Conservation (phyloP, 176 grass and related monocot genomes). For the Oryza glumipatula region DNA sequence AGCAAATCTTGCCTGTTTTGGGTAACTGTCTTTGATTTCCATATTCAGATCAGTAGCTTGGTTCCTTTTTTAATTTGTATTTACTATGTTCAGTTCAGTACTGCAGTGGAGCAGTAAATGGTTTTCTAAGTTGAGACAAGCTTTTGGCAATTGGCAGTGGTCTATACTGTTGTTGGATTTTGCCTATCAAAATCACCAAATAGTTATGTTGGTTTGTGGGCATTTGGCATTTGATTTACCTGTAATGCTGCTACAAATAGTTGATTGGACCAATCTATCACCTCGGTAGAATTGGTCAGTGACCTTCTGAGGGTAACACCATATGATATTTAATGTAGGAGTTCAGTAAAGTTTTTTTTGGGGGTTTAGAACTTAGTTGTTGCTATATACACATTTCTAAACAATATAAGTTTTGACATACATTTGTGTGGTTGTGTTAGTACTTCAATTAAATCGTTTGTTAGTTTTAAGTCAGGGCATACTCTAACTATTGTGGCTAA, state of each 20-base stretch:
- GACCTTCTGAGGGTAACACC: background rate
- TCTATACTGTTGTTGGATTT: background rate
- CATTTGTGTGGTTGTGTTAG: slow-evolving; percentile 22
- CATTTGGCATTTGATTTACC: slow-evolving; percentile 14
- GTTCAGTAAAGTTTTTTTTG: slow-evolving; percentile 5
- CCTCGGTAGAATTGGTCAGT: background rate
- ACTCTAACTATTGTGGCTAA: background rate
- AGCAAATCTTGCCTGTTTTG: slow-evolving; percentile 83
- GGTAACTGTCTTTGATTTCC: slow-evolving; percentile 48
- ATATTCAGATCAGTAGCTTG: slow-evolving; percentile 32
- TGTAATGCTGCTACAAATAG: slow-evolving; percentile 11
- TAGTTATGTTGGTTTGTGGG: background rate
- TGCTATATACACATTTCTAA: background rate
- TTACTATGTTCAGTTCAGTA: slow-evolving; percentile 16
- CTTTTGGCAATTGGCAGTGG: background rate
- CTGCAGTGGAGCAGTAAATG: background rate
- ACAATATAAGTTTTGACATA: background rate
- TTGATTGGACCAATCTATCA: background rate
- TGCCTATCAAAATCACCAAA: background rate
- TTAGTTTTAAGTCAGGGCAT: slow-evolving; percentile 11
- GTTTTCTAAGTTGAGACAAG: background rate
- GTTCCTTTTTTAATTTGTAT: background rate
- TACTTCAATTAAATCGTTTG: background rate
- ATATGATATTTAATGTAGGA: background rate
- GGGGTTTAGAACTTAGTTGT: background rate